Base-by-base conservation (phyloP, 164 flowering plant species). In the Pachysandra terminalis region DNA sequence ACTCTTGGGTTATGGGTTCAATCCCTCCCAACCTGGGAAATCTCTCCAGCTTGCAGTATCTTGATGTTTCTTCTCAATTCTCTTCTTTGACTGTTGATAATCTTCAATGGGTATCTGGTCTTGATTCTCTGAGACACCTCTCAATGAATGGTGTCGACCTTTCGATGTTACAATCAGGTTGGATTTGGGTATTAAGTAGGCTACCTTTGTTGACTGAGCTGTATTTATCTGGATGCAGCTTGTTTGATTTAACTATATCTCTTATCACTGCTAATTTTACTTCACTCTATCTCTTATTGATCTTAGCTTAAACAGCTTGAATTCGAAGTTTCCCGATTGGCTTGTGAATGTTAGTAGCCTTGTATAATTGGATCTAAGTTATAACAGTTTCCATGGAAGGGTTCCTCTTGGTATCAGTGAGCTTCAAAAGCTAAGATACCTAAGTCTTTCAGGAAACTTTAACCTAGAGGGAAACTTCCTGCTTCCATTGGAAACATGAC, bases 351-450 rank as follows among this genome's bases (percentile, higher is more conserved):
- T 75, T 14, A 78, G 68, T 21, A 73, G 72, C 23, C 81, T 80
- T 27, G 37, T n/a, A 4, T 56, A 25, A 24, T 6, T 78, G 2
- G 76, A 75, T 54, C 35, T 83, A 15, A 71, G 78, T 25, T 0
- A 21, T 19, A 41, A 58, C 19, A 28, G 26, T 41, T 71, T 80
- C 24, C 45, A 26, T 64, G 83, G 81, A 23, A 66, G 70, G 55
- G 74, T 82, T 54, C 81, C 83, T 0, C 75, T 79, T 58, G 80
- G 78, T 49, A 28, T 82, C 15, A 23, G 72, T 52, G 77, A 82
- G 37, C 70, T 80, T 4, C 81, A 78, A 13, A 73, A 64, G 59
- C 45, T 79, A 58, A 17, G 59, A 66, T 32, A 65, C 67, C 66
- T 80, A 35, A 49, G 19, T 64, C 76, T 80, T 25, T 56, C 71